A percentile compares a stretch with the other conserved stretches of the same genome.
Evolutionary conservation across 2,329 filamentous ascomycete species (phyloP).

Genomic region (Ophiostoma himal-ulmi): DNA sequence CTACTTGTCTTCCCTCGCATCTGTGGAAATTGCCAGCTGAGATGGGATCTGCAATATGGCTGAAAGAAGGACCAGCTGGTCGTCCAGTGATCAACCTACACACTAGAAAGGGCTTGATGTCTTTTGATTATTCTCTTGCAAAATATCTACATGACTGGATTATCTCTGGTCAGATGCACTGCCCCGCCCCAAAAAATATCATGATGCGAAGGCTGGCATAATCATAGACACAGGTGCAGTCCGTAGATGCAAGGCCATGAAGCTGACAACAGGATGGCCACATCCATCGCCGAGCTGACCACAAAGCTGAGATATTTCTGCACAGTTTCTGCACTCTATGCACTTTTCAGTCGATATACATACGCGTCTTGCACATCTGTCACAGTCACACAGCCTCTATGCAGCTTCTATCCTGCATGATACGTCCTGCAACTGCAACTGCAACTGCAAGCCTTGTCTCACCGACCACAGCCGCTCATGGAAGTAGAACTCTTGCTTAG

Average conservation of each 20-base stretch:
- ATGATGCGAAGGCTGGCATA: not conserved
- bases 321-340: not conserved
- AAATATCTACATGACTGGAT: not conserved
- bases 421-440: not conserved
- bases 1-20: not conserved
- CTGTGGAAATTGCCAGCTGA: conserved; percentile 6
- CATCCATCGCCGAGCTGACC: not conserved
- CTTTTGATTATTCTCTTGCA: too few relatives aligned
- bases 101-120: not conserved
- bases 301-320: not conserved
- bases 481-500: not conserved
- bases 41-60: conserved; percentile 1
- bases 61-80: not conserved
- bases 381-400: conserved; percentile 8
- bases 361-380: not conserved
- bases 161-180: not conserved
- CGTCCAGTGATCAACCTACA: not conserved
- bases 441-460: conserved; percentile 7
- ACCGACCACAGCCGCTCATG: not conserved
- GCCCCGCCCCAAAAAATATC: not conserved
- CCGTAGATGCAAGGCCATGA: too few relatives aligned
- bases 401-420: not conserved
- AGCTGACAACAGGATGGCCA: not conserved
- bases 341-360: not conserved
- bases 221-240: not conserved